Conservation (phyloP, 768 basidiomycete species). For the Daedalea quercina region DNA sequence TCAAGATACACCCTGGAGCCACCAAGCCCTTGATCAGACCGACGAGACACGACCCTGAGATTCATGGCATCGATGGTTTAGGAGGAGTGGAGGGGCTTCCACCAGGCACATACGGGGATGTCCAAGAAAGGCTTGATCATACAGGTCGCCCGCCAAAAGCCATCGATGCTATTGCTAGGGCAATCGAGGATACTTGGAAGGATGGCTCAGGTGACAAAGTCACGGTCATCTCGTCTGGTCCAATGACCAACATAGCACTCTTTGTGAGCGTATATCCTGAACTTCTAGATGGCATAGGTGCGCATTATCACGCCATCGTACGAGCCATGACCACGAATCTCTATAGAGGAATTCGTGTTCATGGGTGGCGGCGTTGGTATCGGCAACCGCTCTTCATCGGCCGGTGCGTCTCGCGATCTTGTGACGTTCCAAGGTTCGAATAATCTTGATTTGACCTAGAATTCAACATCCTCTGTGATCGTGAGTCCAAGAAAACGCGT, state of each 20-base stretch:
- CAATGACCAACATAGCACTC: conserved; percentile 72
- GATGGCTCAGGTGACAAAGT: conserved; percentile 53
- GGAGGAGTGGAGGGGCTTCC: conserved; percentile 81
- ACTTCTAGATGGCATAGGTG: conserved; percentile 40
- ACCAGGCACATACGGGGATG: conserved; percentile 35
- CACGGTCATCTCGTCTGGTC: conserved; percentile 69
- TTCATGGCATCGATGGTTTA: conserved; percentile 79
- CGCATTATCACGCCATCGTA: background rate
- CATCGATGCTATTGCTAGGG: conserved; percentile 59
- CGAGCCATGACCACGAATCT: background rate
- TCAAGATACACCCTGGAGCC: conserved; percentile 68
- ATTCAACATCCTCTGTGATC: conserved; percentile 79
- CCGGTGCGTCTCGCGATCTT: conserved; percentile 35
- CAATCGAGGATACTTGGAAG: conserved; percentile 50
- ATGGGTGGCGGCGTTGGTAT: conserved; percentile 91
- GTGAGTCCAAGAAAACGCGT: conserved; percentile 32
- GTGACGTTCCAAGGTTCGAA: background rate
- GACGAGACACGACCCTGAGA: conserved; percentile 61
- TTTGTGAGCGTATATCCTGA: conserved; percentile 38
- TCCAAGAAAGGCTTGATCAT: conserved; percentile 41
- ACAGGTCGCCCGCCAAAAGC: conserved; percentile 44
- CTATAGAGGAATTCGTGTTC: conserved; percentile 59
- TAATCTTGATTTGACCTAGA: conserved; percentile 31
- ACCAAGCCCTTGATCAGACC: conserved; percentile 59
- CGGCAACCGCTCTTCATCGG: conserved; percentile 74